A percentile compares a stretch with the other conserved stretches of the same genome.
Conservation (phyloP, 106 monocot species). For the Narthecium ossifragum region DNA sequence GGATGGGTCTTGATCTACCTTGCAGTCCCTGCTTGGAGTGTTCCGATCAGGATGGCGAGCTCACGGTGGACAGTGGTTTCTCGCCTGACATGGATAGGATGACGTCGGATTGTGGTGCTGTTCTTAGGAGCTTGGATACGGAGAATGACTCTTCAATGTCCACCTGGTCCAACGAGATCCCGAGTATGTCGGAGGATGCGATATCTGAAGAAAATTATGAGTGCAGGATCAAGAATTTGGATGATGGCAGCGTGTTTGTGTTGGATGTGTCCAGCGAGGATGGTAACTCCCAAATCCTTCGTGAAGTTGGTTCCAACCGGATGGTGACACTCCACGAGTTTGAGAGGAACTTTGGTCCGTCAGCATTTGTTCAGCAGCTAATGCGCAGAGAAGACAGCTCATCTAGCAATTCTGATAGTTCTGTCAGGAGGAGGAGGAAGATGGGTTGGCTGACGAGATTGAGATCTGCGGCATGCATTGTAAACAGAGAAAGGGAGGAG, state of each 20-base stretch:
- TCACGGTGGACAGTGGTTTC: too few relatives aligned
- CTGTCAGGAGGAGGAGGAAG: conserved; percentile 16
- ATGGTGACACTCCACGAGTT: conserved; percentile 16
- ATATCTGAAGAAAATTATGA: conserved; percentile 11
- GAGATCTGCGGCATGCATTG: conserved; percentile 46
- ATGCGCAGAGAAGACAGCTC: conserved; percentile 35
- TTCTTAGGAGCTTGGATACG: conserved; percentile 12
- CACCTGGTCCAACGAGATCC: neutral
- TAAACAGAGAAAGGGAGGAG: conserved; percentile 27
- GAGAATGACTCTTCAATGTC: conserved; percentile 2
- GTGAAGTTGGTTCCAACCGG: conserved; percentile 27
- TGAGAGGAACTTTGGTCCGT: conserved; percentile 24
- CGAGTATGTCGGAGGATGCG: conserved; percentile 9
- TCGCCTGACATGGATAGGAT: conserved; percentile 19
- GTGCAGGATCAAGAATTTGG: conserved; percentile 39
- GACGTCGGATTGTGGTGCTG: conserved; percentile 17
- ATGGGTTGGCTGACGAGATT: conserved; percentile 59
- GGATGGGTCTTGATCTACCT: conserved; percentile 47
- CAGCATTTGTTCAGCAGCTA: conserved; percentile 27
- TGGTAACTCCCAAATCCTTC: conserved; percentile 21
- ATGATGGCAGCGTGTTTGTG: conserved; percentile 33
- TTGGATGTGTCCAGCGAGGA: conserved; percentile 15
- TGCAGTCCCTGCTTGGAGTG: neutral
- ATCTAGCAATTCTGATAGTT: conserved; percentile 12
- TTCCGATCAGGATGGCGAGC: conserved; percentile 1